A percentile compares a stretch with the other conserved stretches of the same genome.
Conservation (phyloP, 1,284 basidiomycete genomes). For the Irpex sp. region DNA sequence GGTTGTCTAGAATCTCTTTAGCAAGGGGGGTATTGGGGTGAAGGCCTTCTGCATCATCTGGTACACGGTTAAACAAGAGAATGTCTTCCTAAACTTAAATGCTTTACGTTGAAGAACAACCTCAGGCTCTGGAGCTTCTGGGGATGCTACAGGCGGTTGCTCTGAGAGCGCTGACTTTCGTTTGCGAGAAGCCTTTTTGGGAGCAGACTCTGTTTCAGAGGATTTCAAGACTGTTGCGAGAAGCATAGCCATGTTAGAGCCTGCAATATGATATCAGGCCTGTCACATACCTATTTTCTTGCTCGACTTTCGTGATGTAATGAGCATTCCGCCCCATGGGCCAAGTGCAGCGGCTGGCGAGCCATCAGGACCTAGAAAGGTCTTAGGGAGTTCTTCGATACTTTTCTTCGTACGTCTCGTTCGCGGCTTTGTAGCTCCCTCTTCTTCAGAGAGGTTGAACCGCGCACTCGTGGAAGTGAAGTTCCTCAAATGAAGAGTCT, state of each 20-base stretch:
- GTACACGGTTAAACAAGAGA: too few species aligned
- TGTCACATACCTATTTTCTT: neutral
- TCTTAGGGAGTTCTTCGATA: conserved; percentile 52
- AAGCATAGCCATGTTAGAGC: too few species aligned
- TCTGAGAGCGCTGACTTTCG: too few species aligned
- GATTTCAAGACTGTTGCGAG: too few species aligned
- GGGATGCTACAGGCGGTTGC: too few species aligned
- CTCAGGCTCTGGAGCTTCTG: too few species aligned
- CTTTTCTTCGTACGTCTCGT: conserved; percentile 43
- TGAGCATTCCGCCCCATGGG: conserved; percentile 20
- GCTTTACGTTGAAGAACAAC: too few species aligned
- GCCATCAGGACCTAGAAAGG: conserved; percentile 38
- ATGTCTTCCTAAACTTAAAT: too few species aligned
- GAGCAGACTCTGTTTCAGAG: too few species aligned
- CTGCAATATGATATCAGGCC: neutral
- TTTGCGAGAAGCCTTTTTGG: too few species aligned
- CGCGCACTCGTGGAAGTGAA: neutral
- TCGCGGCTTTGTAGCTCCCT: neutral
- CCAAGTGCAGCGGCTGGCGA: conserved; percentile 23
- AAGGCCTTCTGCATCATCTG: neutral
- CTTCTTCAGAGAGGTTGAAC: neutral
- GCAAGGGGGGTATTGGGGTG: conserved; percentile 56
- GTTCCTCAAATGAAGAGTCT: neutral
- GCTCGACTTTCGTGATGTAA: neutral
- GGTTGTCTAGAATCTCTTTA: conserved; percentile 67